Percentiles rank a stretch among this genome's conserved stretches.
phyloP scores from a whole-genome alignment of 148 eudicot species.

The Dianthus caryophyllus region DNA sequence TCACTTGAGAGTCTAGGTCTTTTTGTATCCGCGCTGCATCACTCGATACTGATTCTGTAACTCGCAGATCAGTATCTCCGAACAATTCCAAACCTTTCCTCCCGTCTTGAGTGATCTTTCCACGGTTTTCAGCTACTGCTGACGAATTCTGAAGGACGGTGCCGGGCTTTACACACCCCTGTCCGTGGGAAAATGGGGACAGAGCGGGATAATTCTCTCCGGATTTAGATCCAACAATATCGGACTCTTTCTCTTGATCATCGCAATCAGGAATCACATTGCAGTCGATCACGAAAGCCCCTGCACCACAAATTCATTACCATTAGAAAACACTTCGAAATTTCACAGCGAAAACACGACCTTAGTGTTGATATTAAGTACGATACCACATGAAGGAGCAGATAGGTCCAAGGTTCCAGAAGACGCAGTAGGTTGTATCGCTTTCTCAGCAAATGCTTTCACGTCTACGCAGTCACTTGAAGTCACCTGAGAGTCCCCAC shows the following conservation, averaged over 20 bases:
- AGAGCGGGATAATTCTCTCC: no score
- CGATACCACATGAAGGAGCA: conserved; percentile 30
- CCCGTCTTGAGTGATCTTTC: conserved; percentile 19
- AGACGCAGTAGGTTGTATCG: conserved; percentile 15
- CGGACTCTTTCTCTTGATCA: conserved; percentile 31
- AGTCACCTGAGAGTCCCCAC: conserved; percentile 35
- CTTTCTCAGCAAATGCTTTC: conserved; percentile 18
- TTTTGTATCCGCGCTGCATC: conserved; percentile 12
- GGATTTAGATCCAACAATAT: no score
- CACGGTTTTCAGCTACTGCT: conserved; percentile 15
- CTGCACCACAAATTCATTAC: conserved; percentile 23
- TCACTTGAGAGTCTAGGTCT: conserved; percentile 18
- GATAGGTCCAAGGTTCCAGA: conserved; percentile 27
- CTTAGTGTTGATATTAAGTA: background rate
- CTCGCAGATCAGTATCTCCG: conserved; percentile 23
- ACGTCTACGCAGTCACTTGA: conserved; percentile 30
- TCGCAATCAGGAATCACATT: conserved; percentile 37
- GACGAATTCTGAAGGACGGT: conserved; percentile 25
- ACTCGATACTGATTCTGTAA: conserved; percentile 16
- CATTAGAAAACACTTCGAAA: background rate
- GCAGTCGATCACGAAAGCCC: conserved; percentile 36
- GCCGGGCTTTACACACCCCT: no score
- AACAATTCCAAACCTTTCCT: conserved; percentile 34
- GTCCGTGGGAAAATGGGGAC: no score
- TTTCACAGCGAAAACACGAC: conserved; percentile 4